Percentiles rank a stretch among this genome's conserved stretches.
phyloP scores from a whole-genome alignment of 352 stramenopile species.

The Salisapilia sapeloensis region DNA sequence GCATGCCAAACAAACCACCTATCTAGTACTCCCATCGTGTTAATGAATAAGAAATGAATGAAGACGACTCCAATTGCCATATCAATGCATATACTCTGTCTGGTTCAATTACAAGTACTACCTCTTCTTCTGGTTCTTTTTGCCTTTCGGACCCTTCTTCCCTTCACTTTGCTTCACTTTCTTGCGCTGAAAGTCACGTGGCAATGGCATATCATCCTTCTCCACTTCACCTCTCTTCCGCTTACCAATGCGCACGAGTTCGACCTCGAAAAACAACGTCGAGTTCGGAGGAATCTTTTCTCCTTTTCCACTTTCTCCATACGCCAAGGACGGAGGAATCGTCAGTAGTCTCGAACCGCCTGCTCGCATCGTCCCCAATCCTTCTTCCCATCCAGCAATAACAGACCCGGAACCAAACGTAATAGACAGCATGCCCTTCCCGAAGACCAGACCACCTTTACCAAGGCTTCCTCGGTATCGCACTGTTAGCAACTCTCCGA shows the following conservation, averaged over 20 bases:
- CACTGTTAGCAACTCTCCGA: slow-evolving; percentile 58
- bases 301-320: slow-evolving; percentile 40
- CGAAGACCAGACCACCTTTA: slow-evolving; percentile 43
- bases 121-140: slow-evolving; percentile 19
- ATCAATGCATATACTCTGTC: slow-evolving; percentile 1
- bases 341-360: slow-evolving; percentile 32
- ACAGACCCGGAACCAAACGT: slow-evolving; percentile 46
- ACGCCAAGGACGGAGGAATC: slow-evolving; percentile 49
- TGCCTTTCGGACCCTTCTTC: slow-evolving; percentile 7
- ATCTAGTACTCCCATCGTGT: no score
- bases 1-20: no score
- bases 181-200: slow-evolving; percentile 58
- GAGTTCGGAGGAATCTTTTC: slow-evolving; percentile 63
- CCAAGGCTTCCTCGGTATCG: slow-evolving; percentile 45
- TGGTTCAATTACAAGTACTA: slow-evolving; percentile 5
- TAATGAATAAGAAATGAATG: no score
- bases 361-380: slow-evolving; percentile 50
- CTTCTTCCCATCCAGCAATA: slow-evolving; percentile 70
- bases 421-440: slow-evolving; percentile 58
- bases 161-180: slow-evolving; percentile 18
- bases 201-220: slow-evolving; percentile 48
- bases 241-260: slow-evolving; percentile 60
- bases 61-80: no score
- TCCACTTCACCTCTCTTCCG: slow-evolving; percentile 36
- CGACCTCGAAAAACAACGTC: slow-evolving; percentile 66